Conservation (phyloP, 441 rosid species). For the Aleurites moluccanus region DNA sequence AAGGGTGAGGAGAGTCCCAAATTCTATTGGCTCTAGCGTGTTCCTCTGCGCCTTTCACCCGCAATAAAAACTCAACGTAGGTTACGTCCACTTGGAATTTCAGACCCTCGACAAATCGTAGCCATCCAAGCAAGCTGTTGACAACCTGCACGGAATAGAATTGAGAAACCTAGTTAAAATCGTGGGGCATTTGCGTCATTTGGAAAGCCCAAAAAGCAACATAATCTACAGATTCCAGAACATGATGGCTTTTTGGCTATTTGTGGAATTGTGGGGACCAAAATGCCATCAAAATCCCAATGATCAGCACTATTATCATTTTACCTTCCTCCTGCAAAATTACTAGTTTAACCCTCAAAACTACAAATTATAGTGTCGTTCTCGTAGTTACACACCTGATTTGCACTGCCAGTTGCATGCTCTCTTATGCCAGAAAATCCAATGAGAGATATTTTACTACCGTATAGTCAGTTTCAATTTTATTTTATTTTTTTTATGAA, state of each 20-base stretch:
- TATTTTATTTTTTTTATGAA: too few relatives aligned
- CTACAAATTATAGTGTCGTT: constrained; percentile 24
- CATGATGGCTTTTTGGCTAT: constrained; percentile 43
- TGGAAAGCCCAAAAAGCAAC: neutral
- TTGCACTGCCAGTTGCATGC: constrained; percentile 30
- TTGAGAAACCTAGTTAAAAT: neutral
- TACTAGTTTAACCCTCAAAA: constrained; percentile 31
- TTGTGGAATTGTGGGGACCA: constrained; percentile 41
- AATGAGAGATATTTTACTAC: constrained; percentile 53
- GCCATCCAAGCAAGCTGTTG: constrained; percentile 50
- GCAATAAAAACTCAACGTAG: constrained; percentile 68
- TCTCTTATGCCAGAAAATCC: constrained; percentile 71
- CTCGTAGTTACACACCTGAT: constrained; percentile 35
- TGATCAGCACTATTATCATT: constrained; percentile 29
- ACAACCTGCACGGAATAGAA: constrained; percentile 37
- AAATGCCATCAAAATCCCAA: constrained; percentile 34
- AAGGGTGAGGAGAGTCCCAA: constrained; percentile 94
- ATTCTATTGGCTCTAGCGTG: constrained; percentile 56
- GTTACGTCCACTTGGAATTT: constrained; percentile 56
- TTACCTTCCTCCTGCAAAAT: neutral
- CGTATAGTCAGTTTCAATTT: constrained; percentile 63
- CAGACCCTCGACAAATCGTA: constrained; percentile 46
- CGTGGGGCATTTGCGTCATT: constrained; percentile 37
- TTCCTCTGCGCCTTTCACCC: constrained; percentile 66
- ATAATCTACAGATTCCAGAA: constrained; percentile 35